phyloP scores from a whole-genome alignment of 768 basidiomycete genomes.

The Lactarius pseudohatsudake region DNA sequence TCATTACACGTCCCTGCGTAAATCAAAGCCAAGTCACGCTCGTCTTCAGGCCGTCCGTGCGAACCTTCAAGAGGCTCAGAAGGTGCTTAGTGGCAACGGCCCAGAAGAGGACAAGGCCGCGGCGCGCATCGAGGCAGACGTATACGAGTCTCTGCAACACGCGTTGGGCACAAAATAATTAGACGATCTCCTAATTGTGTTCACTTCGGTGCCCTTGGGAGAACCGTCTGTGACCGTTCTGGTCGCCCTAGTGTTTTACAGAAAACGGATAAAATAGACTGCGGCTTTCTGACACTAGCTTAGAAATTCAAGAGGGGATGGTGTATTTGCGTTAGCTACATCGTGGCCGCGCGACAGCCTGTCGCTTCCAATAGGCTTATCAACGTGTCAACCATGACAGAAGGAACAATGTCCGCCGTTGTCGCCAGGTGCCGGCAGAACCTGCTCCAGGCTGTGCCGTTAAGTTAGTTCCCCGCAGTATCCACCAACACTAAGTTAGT shows the following conservation, averaged over 20 bases:
- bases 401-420: background rate
- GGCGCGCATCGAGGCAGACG: conserved; percentile 92
- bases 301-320: background rate
- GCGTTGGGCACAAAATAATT: conserved; percentile 59
- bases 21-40: conserved; percentile 2
- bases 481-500: background rate
- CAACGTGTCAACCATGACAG: background rate
- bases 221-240: background rate
- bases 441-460: too few species aligned
- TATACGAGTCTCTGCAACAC: conserved; percentile 92
- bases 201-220: background rate
- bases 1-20: background rate
- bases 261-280: conserved; percentile 5
- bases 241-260: background rate
- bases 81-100: conserved; percentile 76
- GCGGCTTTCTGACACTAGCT: background rate
- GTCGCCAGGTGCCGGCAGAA: too few species aligned
- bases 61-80: conserved; percentile 86
- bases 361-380: background rate
- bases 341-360: background rate
- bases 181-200: conserved; percentile 12
- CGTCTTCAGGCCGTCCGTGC: conserved; percentile 75
- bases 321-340: background rate
- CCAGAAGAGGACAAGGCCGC: conserved; percentile 93
- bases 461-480: background rate